These are phyloP conservation scores for Colletotrichum abscissum DNA, from an alignment of 2,329 filamentous ascomycete species.

Conservation along the genomic window DNA sequence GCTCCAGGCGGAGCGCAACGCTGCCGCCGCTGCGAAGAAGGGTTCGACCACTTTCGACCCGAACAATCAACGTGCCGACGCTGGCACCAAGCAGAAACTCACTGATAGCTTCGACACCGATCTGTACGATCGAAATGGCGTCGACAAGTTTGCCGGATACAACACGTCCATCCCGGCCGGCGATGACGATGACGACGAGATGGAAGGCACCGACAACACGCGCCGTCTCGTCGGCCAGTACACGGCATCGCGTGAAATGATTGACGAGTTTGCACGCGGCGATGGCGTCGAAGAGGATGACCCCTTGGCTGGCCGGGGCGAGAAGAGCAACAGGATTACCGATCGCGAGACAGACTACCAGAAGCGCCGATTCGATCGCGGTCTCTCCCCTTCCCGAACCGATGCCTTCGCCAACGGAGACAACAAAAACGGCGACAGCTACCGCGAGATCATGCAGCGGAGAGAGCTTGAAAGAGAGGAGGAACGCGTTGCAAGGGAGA, in stretches of 20 bases:
- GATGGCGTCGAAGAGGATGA: constrained; percentile 92
- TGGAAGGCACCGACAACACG: constrained; percentile 78
- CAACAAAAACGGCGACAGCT: constrained; percentile 80
- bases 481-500: constrained; percentile 82
- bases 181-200: constrained; percentile 82
- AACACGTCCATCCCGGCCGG: constrained; percentile 86
- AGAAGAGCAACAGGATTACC: constrained; percentile 90
- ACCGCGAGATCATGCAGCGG: constrained; percentile 90
- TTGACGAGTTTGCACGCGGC: constrained; percentile 92
- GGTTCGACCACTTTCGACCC: constrained; percentile 83
- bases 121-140: constrained; percentile 83
- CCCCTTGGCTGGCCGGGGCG: constrained; percentile 81
- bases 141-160: constrained; percentile 89
- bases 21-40: constrained; percentile 81
- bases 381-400: constrained; percentile 84
- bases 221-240: constrained; percentile 92
- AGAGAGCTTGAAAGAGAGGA: constrained; percentile 95
- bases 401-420: constrained; percentile 86
- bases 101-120: constrained; percentile 89
- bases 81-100: constrained; percentile 89
- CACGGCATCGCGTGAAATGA: constrained; percentile 90
- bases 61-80: constrained; percentile 83
- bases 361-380: constrained; percentile 91
- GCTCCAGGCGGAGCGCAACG: constrained; percentile 94
- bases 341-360: constrained; percentile 98